phyloP scores from a whole-genome alignment of 176 grass and related monocot genomes.

The Hsuehochloa calcarea region DNA sequence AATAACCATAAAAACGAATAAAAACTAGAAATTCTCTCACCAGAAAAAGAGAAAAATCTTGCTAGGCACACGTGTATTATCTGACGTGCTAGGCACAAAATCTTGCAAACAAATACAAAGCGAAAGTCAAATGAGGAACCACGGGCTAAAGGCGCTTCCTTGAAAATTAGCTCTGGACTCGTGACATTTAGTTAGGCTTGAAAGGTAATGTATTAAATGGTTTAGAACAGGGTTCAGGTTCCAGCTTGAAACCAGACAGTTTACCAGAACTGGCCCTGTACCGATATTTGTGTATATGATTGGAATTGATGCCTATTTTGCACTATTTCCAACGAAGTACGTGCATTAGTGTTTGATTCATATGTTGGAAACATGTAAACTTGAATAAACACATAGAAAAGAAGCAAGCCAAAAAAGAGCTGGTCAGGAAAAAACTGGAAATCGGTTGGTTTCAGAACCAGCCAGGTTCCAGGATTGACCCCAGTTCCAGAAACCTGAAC shows the following conservation, averaged over 20 bases:
- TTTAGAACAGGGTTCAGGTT: neutral
- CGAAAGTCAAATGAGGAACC: neutral
- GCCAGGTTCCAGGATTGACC: neutral
- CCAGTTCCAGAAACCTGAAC: neutral
- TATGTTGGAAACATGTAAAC: neutral
- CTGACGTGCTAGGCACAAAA: neutral
- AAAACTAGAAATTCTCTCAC: no score
- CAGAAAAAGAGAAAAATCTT: no score
- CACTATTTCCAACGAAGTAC: neutral
- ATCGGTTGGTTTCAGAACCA: neutral
- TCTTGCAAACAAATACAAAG: neutral
- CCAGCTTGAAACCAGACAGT: neutral
- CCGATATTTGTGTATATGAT: neutral
- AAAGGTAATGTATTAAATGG: constrained; percentile 8
- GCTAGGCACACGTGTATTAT: neutral
- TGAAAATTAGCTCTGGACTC: neutral
- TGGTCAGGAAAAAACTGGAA: neutral
- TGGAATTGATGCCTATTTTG: neutral
- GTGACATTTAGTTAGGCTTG: neutral
- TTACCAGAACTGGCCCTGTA: neutral
- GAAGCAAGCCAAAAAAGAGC: neutral
- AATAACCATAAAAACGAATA: no score
- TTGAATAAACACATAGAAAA: neutral
- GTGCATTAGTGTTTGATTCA: neutral
- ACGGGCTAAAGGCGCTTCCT: neutral